Base-by-base conservation (phyloP, 768 basidiomycete species). In the Lentinus tigrinus region DNA sequence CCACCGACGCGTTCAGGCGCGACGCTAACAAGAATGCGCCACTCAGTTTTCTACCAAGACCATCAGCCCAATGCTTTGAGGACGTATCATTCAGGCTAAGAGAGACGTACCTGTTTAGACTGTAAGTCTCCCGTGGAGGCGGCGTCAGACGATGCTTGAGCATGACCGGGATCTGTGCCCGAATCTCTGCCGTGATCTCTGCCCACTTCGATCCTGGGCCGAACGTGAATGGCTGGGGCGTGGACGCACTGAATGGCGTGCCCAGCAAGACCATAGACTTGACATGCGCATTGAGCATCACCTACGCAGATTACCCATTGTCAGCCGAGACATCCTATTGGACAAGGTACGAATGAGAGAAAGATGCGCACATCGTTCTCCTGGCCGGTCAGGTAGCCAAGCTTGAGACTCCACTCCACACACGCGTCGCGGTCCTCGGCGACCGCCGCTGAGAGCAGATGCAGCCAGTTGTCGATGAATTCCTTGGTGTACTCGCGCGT, bases 91-190 rank as follows among this genome's bases (percentile, higher is more conserved):
- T n/a, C n/a, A 11, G 19, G 9, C 10, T 19, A 23, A 3, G 17
- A 10, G 5, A 31, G 34, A 69, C 82, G 55, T 60, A 88, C 89
- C 94, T 76, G 70, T 99, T 98, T 53, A 98, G 74, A 71, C 91
- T 93, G 71, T 98, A 98, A 1, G 96, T 98, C 75, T 98, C 95
- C 56, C 84, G 77, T 0, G 96, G 96, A 2, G 96, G 96, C 0
- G 96, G 96, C 0, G 93, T 95, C 27, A 97, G 78, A 47, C 95
- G 79, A 67, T 97, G 80, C 64, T 81, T 78, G 56, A 99, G 79
- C 94, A 99, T 98, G 52, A 90, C 76, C 0, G 96, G 95, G 46
- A 99, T 98, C 31, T 83, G 80, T 3, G 77, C 81, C 24, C 94
- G 81, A 51, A 98, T 95, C 57, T 84, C 77, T 4, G 81, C 77